A percentile compares a stretch with the other conserved stretches of the same genome.
These are phyloP conservation scores for Venturia aucupariae DNA, from an alignment of 2,329 filamentous ascomycete species.

Conservation along the genomic window DNA sequence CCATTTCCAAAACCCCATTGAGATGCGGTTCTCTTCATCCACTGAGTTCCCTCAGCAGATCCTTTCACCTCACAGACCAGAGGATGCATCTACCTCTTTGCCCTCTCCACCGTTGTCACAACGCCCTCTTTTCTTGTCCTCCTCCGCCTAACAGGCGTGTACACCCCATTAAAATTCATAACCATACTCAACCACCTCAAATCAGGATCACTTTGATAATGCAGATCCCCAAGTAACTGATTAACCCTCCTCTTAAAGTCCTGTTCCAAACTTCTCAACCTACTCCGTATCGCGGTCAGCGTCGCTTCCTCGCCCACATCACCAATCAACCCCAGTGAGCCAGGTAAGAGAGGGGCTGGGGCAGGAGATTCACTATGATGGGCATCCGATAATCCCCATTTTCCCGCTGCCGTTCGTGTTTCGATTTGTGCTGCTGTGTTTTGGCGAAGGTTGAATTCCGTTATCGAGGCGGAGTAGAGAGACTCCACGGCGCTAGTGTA, in stretches of 20 bases:
- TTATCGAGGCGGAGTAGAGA: constrained; percentile 88
- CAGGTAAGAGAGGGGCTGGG: constrained; percentile 19
- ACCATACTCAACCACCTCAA: constrained; percentile 92
- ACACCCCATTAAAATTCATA: constrained; percentile 99
- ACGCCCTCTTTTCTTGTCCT: constrained; percentile 1
- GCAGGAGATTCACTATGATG: constrained; percentile 31
- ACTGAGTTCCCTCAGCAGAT: too few species aligned
- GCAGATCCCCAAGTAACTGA: constrained; percentile 76
- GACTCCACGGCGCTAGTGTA: constrained; percentile 93
- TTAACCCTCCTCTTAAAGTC: constrained; percentile 74
- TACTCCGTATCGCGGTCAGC: constrained; percentile 64
- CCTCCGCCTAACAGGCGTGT: constrained; percentile 65
- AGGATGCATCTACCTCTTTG: neutral
- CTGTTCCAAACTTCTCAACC: constrained; percentile 60
- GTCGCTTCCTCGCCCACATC: constrained; percentile 45
- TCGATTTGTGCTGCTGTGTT: constrained; percentile 69
- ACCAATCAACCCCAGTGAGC: constrained; percentile 19
- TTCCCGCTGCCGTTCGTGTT: constrained; percentile 52
- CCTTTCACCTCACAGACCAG: too few species aligned
- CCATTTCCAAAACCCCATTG: too few species aligned
- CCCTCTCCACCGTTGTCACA: neutral
- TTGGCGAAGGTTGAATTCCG: constrained; percentile 87
- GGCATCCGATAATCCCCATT: constrained; percentile 54
- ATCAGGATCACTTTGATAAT: constrained; percentile 88
- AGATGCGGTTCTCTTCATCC: too few species aligned